A percentile compares a stretch with the other conserved stretches of the same genome.
These are phyloP conservation scores for Cryptococcus amylolentus DNA, from an alignment of 1,284 basidiomycete species.

Conservation along the genomic window DNA sequence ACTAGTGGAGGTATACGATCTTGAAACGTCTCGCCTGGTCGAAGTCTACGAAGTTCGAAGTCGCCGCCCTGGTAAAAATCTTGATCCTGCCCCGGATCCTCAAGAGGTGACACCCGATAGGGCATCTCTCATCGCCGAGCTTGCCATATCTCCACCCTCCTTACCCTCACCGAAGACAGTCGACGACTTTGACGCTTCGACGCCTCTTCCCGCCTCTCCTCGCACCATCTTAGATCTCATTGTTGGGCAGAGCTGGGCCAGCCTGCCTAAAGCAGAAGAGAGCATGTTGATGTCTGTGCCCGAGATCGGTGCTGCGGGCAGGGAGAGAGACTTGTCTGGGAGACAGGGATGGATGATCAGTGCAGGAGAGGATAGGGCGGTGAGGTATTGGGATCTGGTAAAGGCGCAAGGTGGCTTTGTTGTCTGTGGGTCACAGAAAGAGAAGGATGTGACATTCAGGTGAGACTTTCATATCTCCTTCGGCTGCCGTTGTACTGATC, in stretches of 20 bases:
- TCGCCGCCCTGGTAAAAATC: constrained; percentile 19
- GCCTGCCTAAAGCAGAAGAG: constrained; percentile 19
- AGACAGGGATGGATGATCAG: constrained; percentile 41
- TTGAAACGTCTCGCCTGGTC: constrained; percentile 49
- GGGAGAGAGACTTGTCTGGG: background rate
- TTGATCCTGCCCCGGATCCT: constrained; percentile 1
- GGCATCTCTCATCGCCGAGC: constrained; percentile 27
- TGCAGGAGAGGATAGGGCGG: constrained; percentile 44
- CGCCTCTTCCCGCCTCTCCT: constrained; percentile 10
- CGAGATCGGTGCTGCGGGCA: constrained; percentile 8
- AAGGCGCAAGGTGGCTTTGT: constrained; percentile 38
- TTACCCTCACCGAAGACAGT: constrained; percentile 7
- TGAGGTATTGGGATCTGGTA: constrained; percentile 45
- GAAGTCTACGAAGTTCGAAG: constrained; percentile 41
- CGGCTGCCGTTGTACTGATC: background rate
- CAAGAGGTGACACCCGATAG: constrained; percentile 26
- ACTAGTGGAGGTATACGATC: constrained; percentile 46
- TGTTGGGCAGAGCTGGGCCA: constrained; percentile 30
- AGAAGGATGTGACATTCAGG: constrained; percentile 45
- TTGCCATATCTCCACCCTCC: constrained; percentile 20
- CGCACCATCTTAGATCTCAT: constrained; percentile 27
- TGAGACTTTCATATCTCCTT: constrained; percentile 7
- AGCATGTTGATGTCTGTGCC: constrained; percentile 25
- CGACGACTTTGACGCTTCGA: constrained; percentile 8
- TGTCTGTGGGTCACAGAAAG: constrained; percentile 43